Evolutionary conservation across 257 asterid species (phyloP).

Genomic region (Solanum ahanhuiri): DNA sequence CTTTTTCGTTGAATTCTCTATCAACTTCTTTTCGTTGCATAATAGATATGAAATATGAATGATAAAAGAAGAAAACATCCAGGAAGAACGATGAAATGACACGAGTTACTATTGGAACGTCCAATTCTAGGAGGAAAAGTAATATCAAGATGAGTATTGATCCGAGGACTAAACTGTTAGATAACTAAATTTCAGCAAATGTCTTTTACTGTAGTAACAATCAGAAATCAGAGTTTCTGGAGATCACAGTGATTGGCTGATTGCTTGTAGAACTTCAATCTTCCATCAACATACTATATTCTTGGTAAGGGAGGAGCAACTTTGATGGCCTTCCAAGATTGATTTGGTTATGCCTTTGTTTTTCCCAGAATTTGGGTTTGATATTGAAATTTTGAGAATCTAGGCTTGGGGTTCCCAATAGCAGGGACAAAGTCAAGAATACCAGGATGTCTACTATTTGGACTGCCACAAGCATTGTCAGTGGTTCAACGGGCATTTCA

Average conservation of each 20-base stretch:
- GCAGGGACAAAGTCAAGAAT: neutral
- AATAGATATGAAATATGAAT: neutral
- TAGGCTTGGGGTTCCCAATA: neutral
- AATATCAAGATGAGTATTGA: neutral
- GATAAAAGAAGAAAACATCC: neutral
- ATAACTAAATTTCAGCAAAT: neutral
- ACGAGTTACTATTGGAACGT: neutral
- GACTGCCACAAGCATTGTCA: neutral
- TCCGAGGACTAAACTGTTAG: neutral
- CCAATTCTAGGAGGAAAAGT: neutral
- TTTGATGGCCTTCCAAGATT: neutral
- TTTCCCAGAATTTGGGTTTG: neutral
- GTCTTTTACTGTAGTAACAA: neutral
- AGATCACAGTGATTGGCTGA: neutral
- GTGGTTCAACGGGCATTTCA: neutral
- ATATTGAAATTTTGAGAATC: neutral
- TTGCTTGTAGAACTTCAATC: neutral
- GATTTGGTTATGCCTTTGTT: neutral
- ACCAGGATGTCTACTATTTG: neutral
- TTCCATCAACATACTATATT: neutral
- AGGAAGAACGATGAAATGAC: neutral
- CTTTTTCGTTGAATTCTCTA: neutral
- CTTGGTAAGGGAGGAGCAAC: neutral
- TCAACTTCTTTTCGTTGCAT: neutral
- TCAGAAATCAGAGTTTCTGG: neutral